Percentiles rank a stretch among this genome's conserved stretches.
Evolutionary conservation across 352 stramenopile species (phyloP).

Genomic region (Phytophthora pluvialis): DNA sequence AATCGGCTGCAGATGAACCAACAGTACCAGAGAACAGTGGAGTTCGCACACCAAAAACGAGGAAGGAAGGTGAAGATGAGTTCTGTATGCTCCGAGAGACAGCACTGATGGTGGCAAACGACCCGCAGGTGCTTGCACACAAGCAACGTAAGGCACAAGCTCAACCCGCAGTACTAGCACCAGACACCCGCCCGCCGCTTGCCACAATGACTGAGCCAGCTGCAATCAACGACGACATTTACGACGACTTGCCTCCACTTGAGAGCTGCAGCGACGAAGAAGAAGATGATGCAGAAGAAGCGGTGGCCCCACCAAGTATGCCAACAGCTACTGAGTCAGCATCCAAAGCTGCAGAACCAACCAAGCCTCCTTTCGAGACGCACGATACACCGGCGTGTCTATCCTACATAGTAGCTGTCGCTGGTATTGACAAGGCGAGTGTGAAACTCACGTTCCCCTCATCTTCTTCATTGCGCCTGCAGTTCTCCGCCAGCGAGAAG

Average conservation of each 20-base stretch:
- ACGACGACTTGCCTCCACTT: slow-evolving; percentile 60
- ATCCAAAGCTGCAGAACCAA: neutral
- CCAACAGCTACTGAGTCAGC: neutral
- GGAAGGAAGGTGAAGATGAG: slow-evolving; percentile 42
- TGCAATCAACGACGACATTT: slow-evolving; percentile 28
- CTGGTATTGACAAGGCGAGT: slow-evolving; percentile 40
- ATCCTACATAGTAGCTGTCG: slow-evolving; percentile 59
- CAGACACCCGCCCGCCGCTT: neutral
- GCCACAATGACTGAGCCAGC: slow-evolving; percentile 20
- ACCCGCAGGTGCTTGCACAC: slow-evolving; percentile 46
- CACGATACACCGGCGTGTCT: slow-evolving; percentile 55
- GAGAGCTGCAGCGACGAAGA: slow-evolving; percentile 68
- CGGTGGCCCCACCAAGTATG: slow-evolving; percentile 1
- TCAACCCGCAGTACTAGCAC: neutral
- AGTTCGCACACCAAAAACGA: slow-evolving; percentile 7
- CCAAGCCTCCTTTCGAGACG: slow-evolving; percentile 41
- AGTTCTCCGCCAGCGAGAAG: slow-evolving; percentile 32
- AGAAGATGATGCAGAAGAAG: slow-evolving; percentile 27
- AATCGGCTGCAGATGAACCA: slow-evolving; percentile 18
- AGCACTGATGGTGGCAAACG: slow-evolving; percentile 70
- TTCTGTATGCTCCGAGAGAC: slow-evolving; percentile 70
- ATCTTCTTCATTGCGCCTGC: slow-evolving; percentile 36
- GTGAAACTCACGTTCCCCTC: slow-evolving; percentile 53
- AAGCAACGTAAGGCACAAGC: slow-evolving; percentile 8
- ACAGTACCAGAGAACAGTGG: neutral